Evolutionary conservation across 2,329 filamentous ascomycete species (phyloP), one percentile per base, ranked within the genome.

Genomic region (Ceratocystis diversiconidia): DNA sequence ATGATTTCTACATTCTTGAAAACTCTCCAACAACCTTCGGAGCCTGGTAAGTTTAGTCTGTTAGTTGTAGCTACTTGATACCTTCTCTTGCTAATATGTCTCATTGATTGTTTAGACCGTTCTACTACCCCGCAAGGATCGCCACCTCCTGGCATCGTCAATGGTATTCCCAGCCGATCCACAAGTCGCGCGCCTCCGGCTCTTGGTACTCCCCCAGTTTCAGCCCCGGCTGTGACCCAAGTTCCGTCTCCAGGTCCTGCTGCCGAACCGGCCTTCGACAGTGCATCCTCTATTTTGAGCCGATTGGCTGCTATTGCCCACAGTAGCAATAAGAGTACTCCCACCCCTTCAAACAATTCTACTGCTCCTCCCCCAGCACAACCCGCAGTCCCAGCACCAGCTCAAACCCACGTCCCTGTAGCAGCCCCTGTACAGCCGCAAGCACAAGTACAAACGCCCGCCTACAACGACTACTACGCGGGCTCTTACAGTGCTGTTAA

Each of bases 1-100:
- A 87, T 96, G 84, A 83, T 99, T 71, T 80, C 81, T 69, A 84
- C 84, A 46, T 95, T 95, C 81, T 92, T 90, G 77, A 82, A 89
- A 73, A 92, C 89, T 75, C 75, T 95, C 71, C 86, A 81, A 69
- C 80, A 84, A 68, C 78, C 82, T 62, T 73, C 79, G 67, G 75
- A 79, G 70, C 79, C 82, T 73, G 85, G 87, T 91, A 89, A 80
- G 87, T 79, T 70, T 50, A n/a, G 5, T 36, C 25, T 32, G 17
- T 46, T 22, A 19, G 32, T 22, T 44, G 19, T 15, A 43, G 6
- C 22, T 12, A 3, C n/a, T 2, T 6, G 17, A 46, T 7, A 17
- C 15, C 7, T 32, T 48, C 6, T 52, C 52, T 61, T 62, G 48
- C 66, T 67, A 60, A 65, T 48, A 36, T 55, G 28, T 60, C 5